phyloP scores from a whole-genome alignment of 306 rosid species.

The Styphnolobium japonicum region DNA sequence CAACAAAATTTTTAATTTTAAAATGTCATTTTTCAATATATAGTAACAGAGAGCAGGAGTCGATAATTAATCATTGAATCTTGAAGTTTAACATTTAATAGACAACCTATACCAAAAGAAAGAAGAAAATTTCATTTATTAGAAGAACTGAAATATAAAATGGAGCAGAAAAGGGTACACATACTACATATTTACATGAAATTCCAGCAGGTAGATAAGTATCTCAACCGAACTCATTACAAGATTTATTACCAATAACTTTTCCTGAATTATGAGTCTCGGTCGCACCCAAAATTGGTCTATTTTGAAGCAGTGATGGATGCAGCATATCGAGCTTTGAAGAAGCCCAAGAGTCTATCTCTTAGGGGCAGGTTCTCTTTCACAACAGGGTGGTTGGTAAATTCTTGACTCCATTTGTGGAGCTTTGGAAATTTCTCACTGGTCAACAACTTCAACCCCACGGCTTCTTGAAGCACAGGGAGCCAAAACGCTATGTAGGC shows the following conservation, averaged over 20 bases:
- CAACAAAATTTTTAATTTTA: too few species aligned
- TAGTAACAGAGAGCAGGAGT: too few species aligned
- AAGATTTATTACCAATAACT: neutral
- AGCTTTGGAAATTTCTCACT: conserved; percentile 45
- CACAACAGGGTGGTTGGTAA: conserved; percentile 30
- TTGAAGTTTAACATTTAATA: too few species aligned
- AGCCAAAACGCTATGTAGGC: conserved; percentile 47
- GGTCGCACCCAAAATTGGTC: neutral
- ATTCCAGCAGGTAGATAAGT: too few species aligned
- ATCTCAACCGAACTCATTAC: neutral
- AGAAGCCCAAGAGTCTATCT: conserved; percentile 23
- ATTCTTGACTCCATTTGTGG: conserved; percentile 45
- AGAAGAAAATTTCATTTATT: too few species aligned
- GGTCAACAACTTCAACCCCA: conserved; percentile 30
- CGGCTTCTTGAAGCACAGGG: conserved; percentile 38
- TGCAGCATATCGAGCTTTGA: conserved; percentile 12
- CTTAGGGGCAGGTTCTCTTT: conserved; percentile 36
- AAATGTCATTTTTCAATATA: too few species aligned
- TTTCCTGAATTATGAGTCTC: neutral
- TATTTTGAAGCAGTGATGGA: conserved; percentile 15
- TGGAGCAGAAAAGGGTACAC: too few species aligned
- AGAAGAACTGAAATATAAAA: too few species aligned
- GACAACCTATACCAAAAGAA: too few species aligned
- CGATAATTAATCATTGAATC: too few species aligned
- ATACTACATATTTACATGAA: too few species aligned